Evolutionary conservation across 257 asterid genomes (phyloP).

Genomic region (Lithospermum erythrorhizon): DNA sequence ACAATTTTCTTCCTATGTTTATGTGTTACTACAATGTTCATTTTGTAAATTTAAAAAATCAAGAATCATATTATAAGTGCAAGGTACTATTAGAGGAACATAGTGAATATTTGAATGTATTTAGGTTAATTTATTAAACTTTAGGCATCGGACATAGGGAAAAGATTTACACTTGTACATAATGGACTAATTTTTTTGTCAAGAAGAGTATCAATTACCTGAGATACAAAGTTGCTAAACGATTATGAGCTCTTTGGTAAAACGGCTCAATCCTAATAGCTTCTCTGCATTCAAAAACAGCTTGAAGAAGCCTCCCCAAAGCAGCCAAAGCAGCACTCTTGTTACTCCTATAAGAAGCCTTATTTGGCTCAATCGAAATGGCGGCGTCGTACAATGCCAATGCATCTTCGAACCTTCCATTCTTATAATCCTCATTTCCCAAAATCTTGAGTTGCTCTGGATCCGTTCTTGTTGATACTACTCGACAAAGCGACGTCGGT

Average conservation of each 20-base stretch:
- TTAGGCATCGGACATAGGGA: too few relatives aligned
- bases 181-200: too few relatives aligned
- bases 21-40: too few relatives aligned
- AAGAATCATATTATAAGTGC: too few relatives aligned
- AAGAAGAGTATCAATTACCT: slow-evolving; percentile 24
- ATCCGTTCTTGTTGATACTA: slow-evolving; percentile 78
- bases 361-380: slow-evolving; percentile 73
- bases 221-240: slow-evolving; percentile 55
- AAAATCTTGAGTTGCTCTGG: slow-evolving; percentile 82
- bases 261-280: slow-evolving; percentile 66
- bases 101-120: too few relatives aligned
- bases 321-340: slow-evolving; percentile 95
- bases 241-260: slow-evolving; percentile 79
- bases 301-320: slow-evolving; percentile 82
- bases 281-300: slow-evolving; percentile 81
- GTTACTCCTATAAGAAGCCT: slow-evolving; percentile 93
- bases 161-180: too few relatives aligned
- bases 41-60: too few relatives aligned
- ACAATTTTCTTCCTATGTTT: too few relatives aligned
- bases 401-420: slow-evolving; percentile 89
- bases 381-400: slow-evolving; percentile 88
- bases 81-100: too few relatives aligned
- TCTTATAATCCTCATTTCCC: slow-evolving; percentile 92
- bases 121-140: too few relatives aligned
- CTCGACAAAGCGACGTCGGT: slow-evolving; percentile 63